Evolutionary conservation across 441 rosid genomes (phyloP).

Genomic region (Syzygium syzygioides): DNA sequence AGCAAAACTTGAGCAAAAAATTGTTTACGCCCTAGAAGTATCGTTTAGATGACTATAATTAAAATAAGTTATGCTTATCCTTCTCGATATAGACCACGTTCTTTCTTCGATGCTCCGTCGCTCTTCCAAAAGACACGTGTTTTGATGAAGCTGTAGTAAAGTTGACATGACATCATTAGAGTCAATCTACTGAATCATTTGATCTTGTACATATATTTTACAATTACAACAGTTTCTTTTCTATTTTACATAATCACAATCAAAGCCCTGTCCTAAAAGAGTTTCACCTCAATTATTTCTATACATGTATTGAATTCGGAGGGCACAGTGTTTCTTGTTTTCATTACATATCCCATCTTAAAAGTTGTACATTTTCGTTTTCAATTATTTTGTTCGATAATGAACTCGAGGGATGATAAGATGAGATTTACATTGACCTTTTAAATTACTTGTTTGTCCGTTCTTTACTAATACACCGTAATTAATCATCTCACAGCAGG

Average conservation of each 20-base stretch:
- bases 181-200: background rate
- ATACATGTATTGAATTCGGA: background rate
- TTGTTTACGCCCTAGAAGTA: background rate
- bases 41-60: background rate
- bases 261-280: background rate
- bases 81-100: background rate
- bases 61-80: background rate
- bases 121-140: background rate
- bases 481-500: background rate
- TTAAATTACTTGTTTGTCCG: background rate
- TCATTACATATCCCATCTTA: background rate
- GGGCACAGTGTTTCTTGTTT: background rate
- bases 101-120: background rate
- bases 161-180: background rate
- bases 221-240: background rate
- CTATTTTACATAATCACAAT: background rate
- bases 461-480: background rate
- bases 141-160: background rate
- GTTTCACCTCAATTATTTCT: background rate
- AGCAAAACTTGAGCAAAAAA: background rate
- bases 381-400: background rate
- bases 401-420: background rate
- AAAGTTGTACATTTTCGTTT: background rate
- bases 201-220: background rate
- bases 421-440: background rate